These are phyloP conservation scores for Lactifluus hygrophoroides DNA, from an alignment of 768 basidiomycete genomes.

Conservation along the genomic window DNA sequence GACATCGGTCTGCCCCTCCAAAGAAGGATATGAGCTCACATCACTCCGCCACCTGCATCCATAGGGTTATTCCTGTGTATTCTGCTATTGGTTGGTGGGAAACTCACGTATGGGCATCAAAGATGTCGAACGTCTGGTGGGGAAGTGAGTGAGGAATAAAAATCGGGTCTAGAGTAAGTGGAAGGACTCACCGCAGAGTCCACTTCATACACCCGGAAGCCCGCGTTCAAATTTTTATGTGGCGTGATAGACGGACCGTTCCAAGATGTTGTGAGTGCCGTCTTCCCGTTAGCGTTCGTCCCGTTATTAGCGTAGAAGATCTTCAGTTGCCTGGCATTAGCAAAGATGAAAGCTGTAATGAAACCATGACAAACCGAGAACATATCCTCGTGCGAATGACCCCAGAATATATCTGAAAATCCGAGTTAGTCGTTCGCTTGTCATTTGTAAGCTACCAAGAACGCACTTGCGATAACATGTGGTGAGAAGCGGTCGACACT, in stretches of 20 bases:
- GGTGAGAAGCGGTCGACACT: constrained; percentile 74
- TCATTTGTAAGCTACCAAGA: constrained; percentile 6
- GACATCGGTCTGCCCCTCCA: constrained; percentile 45
- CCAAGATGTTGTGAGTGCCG: constrained; percentile 50
- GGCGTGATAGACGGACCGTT: constrained; percentile 66
- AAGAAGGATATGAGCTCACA: constrained; percentile 47
- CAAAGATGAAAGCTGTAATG: background rate
- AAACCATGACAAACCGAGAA: constrained; percentile 37
- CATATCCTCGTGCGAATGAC: constrained; percentile 71
- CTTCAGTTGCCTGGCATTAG: constrained; percentile 26
- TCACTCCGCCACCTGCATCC: constrained; percentile 51
- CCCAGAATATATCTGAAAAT: constrained; percentile 59
- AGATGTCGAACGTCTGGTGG: constrained; percentile 63
- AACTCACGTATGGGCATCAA: constrained; percentile 70
- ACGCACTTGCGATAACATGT: constrained; percentile 66
- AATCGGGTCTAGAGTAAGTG: background rate
- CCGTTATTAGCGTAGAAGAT: constrained; percentile 69
- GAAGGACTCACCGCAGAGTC: constrained; percentile 49
- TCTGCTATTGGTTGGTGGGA: background rate
- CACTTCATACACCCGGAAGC: constrained; percentile 66
- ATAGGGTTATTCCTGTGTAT: background rate
- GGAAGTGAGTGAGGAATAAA: background rate
- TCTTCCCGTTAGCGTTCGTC: constrained; percentile 46
- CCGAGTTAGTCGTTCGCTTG: constrained; percentile 4
- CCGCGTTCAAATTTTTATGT: constrained; percentile 61